Percentiles rank a stretch among this genome's conserved stretches.
phyloP scores from a whole-genome alignment of 2,329 filamentous ascomycete species.

The Colletotrichum nymphaeae region DNA sequence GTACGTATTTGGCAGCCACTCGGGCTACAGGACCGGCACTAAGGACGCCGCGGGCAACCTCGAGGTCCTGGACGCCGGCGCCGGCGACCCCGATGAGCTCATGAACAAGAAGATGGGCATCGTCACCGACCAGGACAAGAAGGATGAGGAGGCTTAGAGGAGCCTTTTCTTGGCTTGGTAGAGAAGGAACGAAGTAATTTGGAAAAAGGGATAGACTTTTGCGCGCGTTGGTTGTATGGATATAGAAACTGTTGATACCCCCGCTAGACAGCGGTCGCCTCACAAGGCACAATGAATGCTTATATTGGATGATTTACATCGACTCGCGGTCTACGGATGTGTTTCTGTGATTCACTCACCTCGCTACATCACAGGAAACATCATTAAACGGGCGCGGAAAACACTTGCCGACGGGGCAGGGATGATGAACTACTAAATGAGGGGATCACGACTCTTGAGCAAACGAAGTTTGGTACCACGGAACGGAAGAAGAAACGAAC shows the following conservation, averaged over 20 bases:
- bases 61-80: slow-evolving; percentile 39
- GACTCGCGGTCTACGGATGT: too few relatives aligned
- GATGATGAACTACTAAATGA: background rate
- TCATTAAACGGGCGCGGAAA: background rate
- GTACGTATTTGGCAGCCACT: slow-evolving; percentile 46
- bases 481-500: background rate
- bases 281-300: background rate
- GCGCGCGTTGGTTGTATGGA: background rate
- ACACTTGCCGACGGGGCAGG: background rate
- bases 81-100: slow-evolving; percentile 36
- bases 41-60: slow-evolving; percentile 37
- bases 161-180: too few relatives aligned
- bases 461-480: background rate
- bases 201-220: slow-evolving; percentile 2
- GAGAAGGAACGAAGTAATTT: background rate
- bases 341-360: background rate
- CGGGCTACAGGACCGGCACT: slow-evolving; percentile 44
- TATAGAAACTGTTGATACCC: slow-evolving; percentile 11
- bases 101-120: slow-evolving; percentile 39
- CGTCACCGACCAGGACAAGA: slow-evolving; percentile 35
- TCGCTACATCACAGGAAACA: background rate
- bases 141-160: slow-evolving; percentile 30
- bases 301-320: background rate
- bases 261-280: background rate
- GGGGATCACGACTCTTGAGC: background rate